Evolutionary conservation across 2,329 filamentous ascomycete genomes (phyloP).

Genomic region (Trichophaea hybrida): DNA sequence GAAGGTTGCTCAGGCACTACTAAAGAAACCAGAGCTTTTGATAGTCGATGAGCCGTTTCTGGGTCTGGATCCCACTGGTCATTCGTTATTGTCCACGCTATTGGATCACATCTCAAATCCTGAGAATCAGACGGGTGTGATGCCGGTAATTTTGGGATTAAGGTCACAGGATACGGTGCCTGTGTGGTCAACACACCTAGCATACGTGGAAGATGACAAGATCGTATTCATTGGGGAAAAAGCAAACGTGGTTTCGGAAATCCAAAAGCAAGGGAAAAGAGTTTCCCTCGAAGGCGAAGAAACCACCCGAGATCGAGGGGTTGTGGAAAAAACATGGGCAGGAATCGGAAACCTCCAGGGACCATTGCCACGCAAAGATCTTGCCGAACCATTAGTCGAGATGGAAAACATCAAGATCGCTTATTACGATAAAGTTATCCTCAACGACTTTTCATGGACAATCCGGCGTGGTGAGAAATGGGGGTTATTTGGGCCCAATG

Average conservation of each 20-base stretch:
- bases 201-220: conserved; percentile 55
- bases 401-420: conserved; percentile 73
- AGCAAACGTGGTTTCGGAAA: conserved; percentile 43
- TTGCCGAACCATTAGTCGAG: conserved; percentile 61
- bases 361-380: not conserved
- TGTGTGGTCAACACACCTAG: conserved; percentile 75
- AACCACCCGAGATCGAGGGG: conserved; percentile 10
- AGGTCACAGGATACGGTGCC: conserved; percentile 78
- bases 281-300: not conserved
- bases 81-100: conserved; percentile 55
- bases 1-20: conserved; percentile 71
- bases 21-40: conserved; percentile 64
- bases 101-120: conserved; percentile 20
- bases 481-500: conserved; percentile 88
- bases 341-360: not conserved
- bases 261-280: conserved; percentile 27
- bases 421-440: conserved; percentile 58
- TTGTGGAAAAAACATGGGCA: conserved; percentile 25
- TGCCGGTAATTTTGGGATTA: conserved; percentile 61
- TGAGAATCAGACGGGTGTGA: conserved; percentile 29
- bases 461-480: conserved; percentile 73
- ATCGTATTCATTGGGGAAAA: conserved; percentile 53
- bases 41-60: conserved; percentile 91
- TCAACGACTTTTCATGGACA: conserved; percentile 79
- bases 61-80: conserved; percentile 78